Conservation (phyloP, 176 grass and related monocot species). For the Cocos nucifera region DNA sequence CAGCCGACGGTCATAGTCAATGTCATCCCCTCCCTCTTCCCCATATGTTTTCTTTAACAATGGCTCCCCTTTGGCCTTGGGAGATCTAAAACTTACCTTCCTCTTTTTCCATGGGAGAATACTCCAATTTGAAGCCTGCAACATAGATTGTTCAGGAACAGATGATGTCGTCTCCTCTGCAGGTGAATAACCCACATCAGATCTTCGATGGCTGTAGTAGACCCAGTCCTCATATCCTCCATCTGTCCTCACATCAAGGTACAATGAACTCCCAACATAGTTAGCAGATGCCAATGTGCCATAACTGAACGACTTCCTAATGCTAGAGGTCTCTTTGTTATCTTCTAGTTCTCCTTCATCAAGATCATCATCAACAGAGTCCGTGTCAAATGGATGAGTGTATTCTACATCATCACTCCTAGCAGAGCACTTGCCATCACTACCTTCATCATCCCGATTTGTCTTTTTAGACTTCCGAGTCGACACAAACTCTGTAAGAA, state of each 20-base stretch:
- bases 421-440: slow-evolving; percentile 60
- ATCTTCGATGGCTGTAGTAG: slow-evolving; percentile 70
- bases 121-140: slow-evolving; percentile 37
- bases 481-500: slow-evolving; percentile 59
- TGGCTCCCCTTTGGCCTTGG: slow-evolving; percentile 84
- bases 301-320: slow-evolving; percentile 94
- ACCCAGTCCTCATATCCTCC: slow-evolving; percentile 73
- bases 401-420: slow-evolving; percentile 58
- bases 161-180: slow-evolving; percentile 32
- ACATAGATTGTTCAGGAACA: slow-evolving; percentile 28
- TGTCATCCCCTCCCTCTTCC: slow-evolving; percentile 96
- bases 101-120: slow-evolving; percentile 88
- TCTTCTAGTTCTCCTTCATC: background rate
- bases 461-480: slow-evolving; percentile 54
- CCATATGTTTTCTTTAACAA: slow-evolving; percentile 78
- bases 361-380: slow-evolving; percentile 62
- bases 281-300: slow-evolving; percentile 71
- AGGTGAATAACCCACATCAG: slow-evolving; percentile 50
- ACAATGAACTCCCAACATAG: slow-evolving; percentile 42
- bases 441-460: slow-evolving; percentile 50
- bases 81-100: slow-evolving; percentile 40
- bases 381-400: slow-evolving; percentile 46
- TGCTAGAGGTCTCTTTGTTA: slow-evolving; percentile 15
- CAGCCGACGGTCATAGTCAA: slow-evolving; percentile 74
- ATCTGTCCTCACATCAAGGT: slow-evolving; percentile 45